phyloP scores from a whole-genome alignment of 306 rosid genomes.

The Gillenia trifoliata region DNA sequence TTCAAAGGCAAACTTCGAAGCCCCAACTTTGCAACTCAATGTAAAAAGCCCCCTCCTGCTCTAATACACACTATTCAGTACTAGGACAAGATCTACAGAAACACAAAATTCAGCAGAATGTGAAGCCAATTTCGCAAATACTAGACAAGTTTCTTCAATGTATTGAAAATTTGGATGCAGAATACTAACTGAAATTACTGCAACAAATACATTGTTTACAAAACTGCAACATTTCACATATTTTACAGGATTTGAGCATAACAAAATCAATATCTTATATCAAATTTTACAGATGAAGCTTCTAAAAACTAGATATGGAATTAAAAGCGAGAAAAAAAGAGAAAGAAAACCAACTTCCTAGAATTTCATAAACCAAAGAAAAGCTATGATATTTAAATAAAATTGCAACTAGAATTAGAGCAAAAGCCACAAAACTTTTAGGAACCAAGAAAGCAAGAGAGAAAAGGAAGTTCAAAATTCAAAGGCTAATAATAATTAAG shows the following conservation, averaged over 20 bases:
- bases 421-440: conserved; percentile 21
- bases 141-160: conserved; percentile 17
- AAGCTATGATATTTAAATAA: conserved; percentile 1
- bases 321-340: conserved; percentile 12
- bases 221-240: conserved; percentile 15
- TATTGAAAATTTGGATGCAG: background rate
- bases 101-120: conserved; percentile 20
- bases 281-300: conserved; percentile 17
- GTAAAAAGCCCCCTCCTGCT: conserved; percentile 31
- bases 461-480: conserved; percentile 30
- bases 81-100: conserved; percentile 24
- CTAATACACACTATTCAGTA: conserved; percentile 23
- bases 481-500: conserved; percentile 20
- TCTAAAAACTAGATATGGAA: background rate
- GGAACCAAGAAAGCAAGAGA: conserved; percentile 22
- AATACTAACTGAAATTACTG: background rate
- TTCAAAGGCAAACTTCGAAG: conserved; percentile 21
- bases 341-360: conserved; percentile 10
- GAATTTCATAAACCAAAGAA: background rate
- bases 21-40: conserved; percentile 17
- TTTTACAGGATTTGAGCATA: conserved; percentile 14
- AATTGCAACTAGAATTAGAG: conserved; percentile 10
- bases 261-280: background rate
- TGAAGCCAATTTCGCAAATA: conserved; percentile 18
- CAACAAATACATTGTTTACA: conserved; percentile 6